Percentiles rank a stretch among this genome's conserved stretches.
Evolutionary conservation across 2,329 filamentous ascomycete species (phyloP).

Genomic region (Epichloe amarillans): DNA sequence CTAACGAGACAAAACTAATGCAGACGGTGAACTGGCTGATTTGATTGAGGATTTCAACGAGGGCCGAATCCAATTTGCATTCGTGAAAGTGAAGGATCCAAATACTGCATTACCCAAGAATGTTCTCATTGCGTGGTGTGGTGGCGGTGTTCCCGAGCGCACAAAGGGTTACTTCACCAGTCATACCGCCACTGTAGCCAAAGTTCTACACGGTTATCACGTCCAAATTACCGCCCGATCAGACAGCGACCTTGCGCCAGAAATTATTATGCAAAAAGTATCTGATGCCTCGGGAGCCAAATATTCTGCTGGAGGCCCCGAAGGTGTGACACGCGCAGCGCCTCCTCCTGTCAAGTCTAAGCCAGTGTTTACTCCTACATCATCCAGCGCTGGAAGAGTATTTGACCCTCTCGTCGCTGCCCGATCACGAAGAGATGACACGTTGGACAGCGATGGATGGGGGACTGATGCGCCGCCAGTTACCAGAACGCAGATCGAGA

Average conservation of each 20-base stretch:
- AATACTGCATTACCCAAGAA: slow-evolving; percentile 83
- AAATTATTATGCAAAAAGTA: slow-evolving; percentile 83
- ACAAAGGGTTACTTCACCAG: slow-evolving; percentile 98
- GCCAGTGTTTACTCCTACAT: slow-evolving; percentile 77
- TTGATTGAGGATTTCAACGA: slow-evolving; percentile 94
- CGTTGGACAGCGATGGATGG: slow-evolving; percentile 80
- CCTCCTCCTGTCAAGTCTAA: slow-evolving; percentile 70
- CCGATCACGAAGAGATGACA: slow-evolving; percentile 44
- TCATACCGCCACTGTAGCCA: slow-evolving; percentile 78
- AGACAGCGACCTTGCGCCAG: slow-evolving; percentile 75
- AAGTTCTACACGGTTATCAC: slow-evolving; percentile 91
- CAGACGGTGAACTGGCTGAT: slow-evolving; percentile 82
- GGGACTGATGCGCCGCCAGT: slow-evolving; percentile 86
- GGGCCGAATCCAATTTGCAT: slow-evolving; percentile 91
- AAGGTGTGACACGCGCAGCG: slow-evolving; percentile 36
- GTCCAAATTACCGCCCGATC: slow-evolving; percentile 94
- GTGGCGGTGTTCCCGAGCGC: slow-evolving; percentile 92
- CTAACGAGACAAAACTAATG: slow-evolving; percentile 10
- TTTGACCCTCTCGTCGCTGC: slow-evolving; percentile 59
- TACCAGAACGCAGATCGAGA: slow-evolving; percentile 75
- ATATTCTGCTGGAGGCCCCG: slow-evolving; percentile 60
- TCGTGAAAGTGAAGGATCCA: slow-evolving; percentile 89
- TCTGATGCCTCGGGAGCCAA: slow-evolving; percentile 89
- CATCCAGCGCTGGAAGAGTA: slow-evolving; percentile 28
- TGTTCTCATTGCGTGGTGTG: slow-evolving; percentile 92